Percentiles rank a stretch among this genome's conserved stretches.
Conservation (phyloP, 1,284 basidiomycete species). For the Marasmius sp. region DNA sequence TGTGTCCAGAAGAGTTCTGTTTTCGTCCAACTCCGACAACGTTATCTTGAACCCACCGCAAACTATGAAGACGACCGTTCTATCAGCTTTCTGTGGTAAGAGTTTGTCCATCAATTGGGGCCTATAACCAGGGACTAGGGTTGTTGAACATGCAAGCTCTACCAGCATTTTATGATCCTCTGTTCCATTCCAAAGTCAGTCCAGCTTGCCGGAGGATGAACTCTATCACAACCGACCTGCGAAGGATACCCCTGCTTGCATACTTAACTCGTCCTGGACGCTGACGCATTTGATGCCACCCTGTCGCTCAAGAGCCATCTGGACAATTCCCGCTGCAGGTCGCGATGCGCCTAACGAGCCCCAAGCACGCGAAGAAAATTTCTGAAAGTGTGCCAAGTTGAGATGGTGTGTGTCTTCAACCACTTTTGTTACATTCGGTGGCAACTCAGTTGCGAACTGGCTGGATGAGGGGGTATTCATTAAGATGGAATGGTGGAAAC, state of each 20-base stretch:
- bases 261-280: conserved; percentile 66
- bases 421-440: conserved; percentile 36
- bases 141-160: conserved; percentile 70
- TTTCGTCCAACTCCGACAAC: conserved; percentile 49
- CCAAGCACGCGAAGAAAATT: conserved; percentile 62
- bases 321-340: conserved; percentile 58
- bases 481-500: conserved; percentile 70
- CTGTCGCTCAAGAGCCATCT: conserved; percentile 57
- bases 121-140: conserved; percentile 64
- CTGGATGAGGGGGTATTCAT: conserved; percentile 42
- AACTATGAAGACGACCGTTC: conserved; percentile 60
- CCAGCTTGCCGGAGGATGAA: background rate
- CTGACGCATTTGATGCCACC: conserved; percentile 57
- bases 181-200: conserved; percentile 25
- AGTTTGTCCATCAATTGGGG: conserved; percentile 52
- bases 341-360: conserved; percentile 69
- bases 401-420: conserved; percentile 41
- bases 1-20: conserved; percentile 36
- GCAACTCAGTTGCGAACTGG: conserved; percentile 28
- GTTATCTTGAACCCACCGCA: conserved; percentile 76
- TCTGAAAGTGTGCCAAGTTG: conserved; percentile 52
- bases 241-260: conserved; percentile 55
- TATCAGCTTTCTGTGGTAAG: conserved; percentile 33
- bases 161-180: conserved; percentile 75
- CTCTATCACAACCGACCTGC: conserved; percentile 43